These are phyloP conservation scores for Conticribra weissflogii DNA, from an alignment of 108 stramenopile species.

Conservation along the genomic window DNA sequence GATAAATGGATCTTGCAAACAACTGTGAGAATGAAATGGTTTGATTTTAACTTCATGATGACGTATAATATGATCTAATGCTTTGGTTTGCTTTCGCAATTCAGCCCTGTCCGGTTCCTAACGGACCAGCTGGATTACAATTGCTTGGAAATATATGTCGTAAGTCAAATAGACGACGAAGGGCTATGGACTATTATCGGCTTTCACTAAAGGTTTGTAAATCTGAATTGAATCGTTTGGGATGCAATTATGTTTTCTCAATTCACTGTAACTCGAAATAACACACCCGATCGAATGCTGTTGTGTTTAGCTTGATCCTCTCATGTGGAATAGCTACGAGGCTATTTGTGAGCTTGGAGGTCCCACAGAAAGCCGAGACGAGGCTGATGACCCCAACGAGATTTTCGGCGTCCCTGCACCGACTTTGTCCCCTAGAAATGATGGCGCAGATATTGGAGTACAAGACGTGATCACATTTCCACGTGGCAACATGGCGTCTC, in stretches of 20 bases:
- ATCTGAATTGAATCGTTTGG: too few species aligned
- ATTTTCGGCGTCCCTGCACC: conserved; percentile 71
- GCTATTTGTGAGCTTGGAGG: conserved; percentile 85
- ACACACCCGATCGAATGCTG: neutral
- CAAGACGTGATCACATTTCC: neutral
- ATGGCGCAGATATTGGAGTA: neutral
- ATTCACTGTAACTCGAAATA: neutral
- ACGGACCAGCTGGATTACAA: conserved; percentile 88
- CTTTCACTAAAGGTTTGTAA: conserved; percentile 69
- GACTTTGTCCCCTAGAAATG: conserved; percentile 37
- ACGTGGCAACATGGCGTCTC: neutral
- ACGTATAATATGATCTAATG: conserved; percentile 1
- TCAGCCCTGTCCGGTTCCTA: conserved; percentile 77
- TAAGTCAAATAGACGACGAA: conserved; percentile 68
- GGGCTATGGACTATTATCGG: conserved; percentile 80
- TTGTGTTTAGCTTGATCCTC: conserved; percentile 74
- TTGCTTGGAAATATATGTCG: conserved; percentile 85
- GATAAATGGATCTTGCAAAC: conserved; percentile 71
- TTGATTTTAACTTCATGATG: neutral
- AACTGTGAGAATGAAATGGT: too few species aligned
- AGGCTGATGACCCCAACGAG: conserved; percentile 60
- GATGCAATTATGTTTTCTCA: too few species aligned
- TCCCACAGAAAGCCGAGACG: conserved; percentile 27
- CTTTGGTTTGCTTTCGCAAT: neutral
- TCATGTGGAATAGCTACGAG: conserved; percentile 84